phyloP scores from a whole-genome alignment of 345 rosid genomes.

The Lagerstroemia speciosa region DNA sequence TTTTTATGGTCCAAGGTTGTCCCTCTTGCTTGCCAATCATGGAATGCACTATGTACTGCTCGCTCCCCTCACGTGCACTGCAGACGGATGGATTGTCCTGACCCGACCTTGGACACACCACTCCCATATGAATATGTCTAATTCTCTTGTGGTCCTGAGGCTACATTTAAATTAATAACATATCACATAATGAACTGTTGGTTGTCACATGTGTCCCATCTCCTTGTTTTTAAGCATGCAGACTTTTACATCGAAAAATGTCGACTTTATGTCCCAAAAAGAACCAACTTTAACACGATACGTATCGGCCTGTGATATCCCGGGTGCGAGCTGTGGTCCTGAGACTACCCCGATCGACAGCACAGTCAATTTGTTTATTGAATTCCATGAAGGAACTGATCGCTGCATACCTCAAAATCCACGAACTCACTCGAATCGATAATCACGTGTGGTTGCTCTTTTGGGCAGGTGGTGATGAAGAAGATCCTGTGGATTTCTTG shows the following conservation, averaged over 20 bases:
- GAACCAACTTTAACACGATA: not conserved
- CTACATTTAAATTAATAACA: too few species aligned
- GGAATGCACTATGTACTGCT: slow-evolving; percentile 2
- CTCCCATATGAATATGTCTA: not conserved
- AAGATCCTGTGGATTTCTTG: too few species aligned
- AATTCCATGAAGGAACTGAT: too few species aligned
- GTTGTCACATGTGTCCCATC: not conserved
- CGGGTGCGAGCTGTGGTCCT: not conserved
- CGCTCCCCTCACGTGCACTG: not conserved
- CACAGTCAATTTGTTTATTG: not conserved
- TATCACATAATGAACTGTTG: not conserved
- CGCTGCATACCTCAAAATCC: not conserved
- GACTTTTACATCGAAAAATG: not conserved
- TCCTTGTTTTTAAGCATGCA: not conserved
- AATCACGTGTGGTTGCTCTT: too few species aligned
- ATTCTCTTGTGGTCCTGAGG: slow-evolving; percentile 4
- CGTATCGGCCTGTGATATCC: not conserved
- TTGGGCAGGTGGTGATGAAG: too few species aligned
- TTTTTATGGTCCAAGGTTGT: slow-evolving; percentile 3
- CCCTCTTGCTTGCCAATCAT: slow-evolving; percentile 1
- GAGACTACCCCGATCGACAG: not conserved
- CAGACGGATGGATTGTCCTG: not conserved
- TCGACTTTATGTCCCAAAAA: not conserved
- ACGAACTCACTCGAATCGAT: too few species aligned
- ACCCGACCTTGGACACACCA: not conserved